Percentiles rank a stretch among this genome's conserved stretches.
Conservation (phyloP, 2,329 filamentous ascomycete genomes). For the Atkinsonella hypoxylon region DNA sequence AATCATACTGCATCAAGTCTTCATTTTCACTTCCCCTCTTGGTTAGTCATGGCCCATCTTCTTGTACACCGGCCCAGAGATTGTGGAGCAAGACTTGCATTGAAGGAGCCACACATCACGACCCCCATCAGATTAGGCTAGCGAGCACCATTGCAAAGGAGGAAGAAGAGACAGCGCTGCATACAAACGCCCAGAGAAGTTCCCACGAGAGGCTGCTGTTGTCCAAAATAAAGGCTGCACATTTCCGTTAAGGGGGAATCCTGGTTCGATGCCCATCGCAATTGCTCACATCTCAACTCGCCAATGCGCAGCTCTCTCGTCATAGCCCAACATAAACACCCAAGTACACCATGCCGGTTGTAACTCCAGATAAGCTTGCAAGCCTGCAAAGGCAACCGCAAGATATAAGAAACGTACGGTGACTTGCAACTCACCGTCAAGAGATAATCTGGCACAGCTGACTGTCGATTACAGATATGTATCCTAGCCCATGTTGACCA, state of each 20-base stretch:
- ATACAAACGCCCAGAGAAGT: not conserved
- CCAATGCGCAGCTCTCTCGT: not conserved
- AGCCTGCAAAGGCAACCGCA: slow-evolving; percentile 78
- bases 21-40: not conserved
- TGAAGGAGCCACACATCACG: slow-evolving; percentile 7
- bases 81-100: slow-evolving; percentile 5
- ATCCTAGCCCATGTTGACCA: slow-evolving; percentile 96
- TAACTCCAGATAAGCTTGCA: slow-evolving; percentile 81
- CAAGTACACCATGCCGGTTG: slow-evolving; percentile 65
- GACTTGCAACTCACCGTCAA: too few species aligned
- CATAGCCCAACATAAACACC: not conserved
- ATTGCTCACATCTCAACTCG: not conserved
- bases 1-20: slow-evolving; percentile 2
- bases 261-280: not conserved
- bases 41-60: not conserved
- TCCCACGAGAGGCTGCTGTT: not conserved
- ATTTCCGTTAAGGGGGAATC: not conserved
- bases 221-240: not conserved
- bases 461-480: slow-evolving; percentile 53
- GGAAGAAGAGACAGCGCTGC: not conserved
- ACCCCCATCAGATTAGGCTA: slow-evolving; percentile 4
- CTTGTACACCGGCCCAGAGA: slow-evolving; percentile 1
- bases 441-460: not conserved
- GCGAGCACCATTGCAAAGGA: not conserved
- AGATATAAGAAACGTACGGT: slow-evolving; percentile 78